Evolutionary conservation across 2,329 filamentous ascomycete genomes (phyloP), one percentile per base, ranked within the genome.

Genomic region (Cladosporium phlei): DNA sequence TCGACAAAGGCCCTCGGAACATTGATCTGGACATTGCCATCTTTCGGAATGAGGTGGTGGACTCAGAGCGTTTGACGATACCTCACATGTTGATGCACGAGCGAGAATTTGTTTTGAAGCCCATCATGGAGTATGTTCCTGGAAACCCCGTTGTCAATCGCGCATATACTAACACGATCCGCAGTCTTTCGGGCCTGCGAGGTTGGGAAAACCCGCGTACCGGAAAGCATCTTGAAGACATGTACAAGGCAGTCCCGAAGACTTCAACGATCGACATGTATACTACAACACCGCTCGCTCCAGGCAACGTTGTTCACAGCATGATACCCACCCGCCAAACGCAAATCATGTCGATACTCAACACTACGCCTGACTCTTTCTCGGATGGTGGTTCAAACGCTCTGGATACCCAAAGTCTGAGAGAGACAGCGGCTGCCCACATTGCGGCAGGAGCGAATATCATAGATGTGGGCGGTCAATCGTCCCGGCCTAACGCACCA

Each of bases 281-380:
- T 25, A 25, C 24, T 6, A 25, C 24, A 6, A 25, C 24, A 11
- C 24, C 24, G 24, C 24, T 25, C 6, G 11, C 24, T 25, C 6
- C 24, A 6, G 5, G 9, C 35, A 11, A 16, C 8, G 3, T 33
- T 33, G 3, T 33, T 4, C 61, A 48, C 59, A 45, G 19, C 19
- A 30, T 27, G 9, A 19, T 17, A 20, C 17, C 16, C 25, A 16
- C 12, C n/a, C 27, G 29, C 16, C 24, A 17, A 17, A 96, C 91
- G 0, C 80, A 81, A 35, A 69, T 96, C 55, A 98, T 98, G 93
- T 87, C 86, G 46, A 95, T 98, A 53, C 74, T 97, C 35, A 98
- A 98, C 67, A 71, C 95, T 43, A 97, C 93, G 0, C 91, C 91
- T 0, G 91, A 98, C 69, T 97, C 91, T 8, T 98, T 98, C 71